Evolutionary conservation across 768 basidiomycete species (phyloP).

Genomic region (Lactarius indigo): DNA sequence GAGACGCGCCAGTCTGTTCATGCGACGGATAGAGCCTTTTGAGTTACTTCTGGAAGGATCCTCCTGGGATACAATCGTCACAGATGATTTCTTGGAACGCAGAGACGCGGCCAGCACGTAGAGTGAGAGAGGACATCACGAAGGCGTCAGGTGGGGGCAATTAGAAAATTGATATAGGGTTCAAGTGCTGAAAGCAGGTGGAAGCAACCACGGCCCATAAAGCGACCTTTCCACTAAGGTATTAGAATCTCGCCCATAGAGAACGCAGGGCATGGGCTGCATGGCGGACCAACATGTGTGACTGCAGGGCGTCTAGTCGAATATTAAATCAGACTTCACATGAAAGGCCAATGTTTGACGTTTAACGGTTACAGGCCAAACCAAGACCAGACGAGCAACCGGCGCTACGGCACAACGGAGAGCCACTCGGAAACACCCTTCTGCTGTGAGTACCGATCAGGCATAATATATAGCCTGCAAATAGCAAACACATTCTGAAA

Average conservation of each 20-base stretch:
- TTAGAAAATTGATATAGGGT: not conserved
- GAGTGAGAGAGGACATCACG: conserved; percentile 1
- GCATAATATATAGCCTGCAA: too few species aligned
- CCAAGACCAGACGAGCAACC: too few species aligned
- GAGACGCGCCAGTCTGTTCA: conserved; percentile 1
- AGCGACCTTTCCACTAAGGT: not conserved
- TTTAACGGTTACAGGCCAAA: too few species aligned
- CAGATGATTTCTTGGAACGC: not conserved
- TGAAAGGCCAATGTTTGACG: not conserved
- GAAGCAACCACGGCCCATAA: not conserved
- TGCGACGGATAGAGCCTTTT: not conserved
- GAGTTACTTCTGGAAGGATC: not conserved
- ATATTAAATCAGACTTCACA: not conserved
- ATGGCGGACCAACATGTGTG: not conserved
- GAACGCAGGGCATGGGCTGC: not conserved
- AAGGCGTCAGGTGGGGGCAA: not conserved
- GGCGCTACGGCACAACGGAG: too few species aligned
- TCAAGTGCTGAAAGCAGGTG: not conserved
- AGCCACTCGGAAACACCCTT: too few species aligned
- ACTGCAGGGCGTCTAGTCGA: not conserved
- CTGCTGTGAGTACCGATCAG: too few species aligned
- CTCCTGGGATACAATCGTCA: not conserved
- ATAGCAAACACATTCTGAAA: too few species aligned
- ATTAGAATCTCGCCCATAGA: not conserved
- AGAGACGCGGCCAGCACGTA: conserved; percentile 16